Conservation (phyloP, 176 grass and related monocot species). For the Cymbopogon citratus region DNA sequence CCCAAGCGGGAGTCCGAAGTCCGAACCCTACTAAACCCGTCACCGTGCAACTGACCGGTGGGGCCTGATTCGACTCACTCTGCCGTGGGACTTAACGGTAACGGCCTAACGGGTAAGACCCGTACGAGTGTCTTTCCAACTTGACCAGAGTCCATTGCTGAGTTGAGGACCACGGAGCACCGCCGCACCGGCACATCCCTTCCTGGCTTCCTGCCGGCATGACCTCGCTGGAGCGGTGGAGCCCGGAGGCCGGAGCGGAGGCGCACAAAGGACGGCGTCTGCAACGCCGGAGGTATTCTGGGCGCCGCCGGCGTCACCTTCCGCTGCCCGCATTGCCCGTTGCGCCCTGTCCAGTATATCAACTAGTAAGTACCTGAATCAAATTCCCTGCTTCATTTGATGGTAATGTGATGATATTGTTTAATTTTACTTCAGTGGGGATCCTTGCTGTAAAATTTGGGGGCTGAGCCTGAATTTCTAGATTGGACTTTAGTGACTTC, state of each 20-base stretch:
- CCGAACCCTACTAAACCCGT: constrained; percentile 41
- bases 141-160: neutral
- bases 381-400: neutral
- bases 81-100: neutral
- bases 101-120: neutral
- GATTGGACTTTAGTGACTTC: neutral
- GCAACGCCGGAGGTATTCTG: neutral
- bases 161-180: neutral
- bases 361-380: constrained; percentile 27
- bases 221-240: constrained; percentile 12
- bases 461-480: neutral
- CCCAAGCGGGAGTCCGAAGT: neutral
- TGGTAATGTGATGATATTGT: neutral
- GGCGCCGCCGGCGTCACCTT: neutral
- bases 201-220: neutral
- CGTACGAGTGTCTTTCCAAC: neutral
- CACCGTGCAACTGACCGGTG: neutral
- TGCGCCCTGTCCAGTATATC: constrained; percentile 1
- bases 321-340: neutral
- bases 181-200: neutral
- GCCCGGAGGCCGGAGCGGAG: neutral
- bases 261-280: neutral
- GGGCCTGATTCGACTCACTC: neutral
- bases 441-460: neutral
- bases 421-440: neutral